Evolutionary conservation across 192 early-diverging fungal species (phyloP), one percentile per base, ranked within the genome.

Genomic region (Coemansia sp.): DNA sequence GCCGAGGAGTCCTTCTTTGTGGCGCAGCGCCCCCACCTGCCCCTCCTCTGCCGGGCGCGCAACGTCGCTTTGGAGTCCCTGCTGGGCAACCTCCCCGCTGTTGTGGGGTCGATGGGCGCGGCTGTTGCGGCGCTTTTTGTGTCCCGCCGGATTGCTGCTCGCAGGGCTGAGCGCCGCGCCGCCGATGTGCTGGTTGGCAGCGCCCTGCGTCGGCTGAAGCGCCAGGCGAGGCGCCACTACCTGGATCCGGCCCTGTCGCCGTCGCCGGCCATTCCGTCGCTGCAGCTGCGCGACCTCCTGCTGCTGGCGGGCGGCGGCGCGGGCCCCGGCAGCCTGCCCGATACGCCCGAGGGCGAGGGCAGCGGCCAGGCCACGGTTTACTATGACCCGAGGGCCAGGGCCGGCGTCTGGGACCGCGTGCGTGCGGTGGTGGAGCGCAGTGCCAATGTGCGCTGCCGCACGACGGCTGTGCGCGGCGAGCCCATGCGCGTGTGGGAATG

Each of bases 401-500:
- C 73, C 25, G 65, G 83, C 26, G 73, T 89, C 23, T 89, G 87
- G 87, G 83, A 86, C 31, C 77, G 85, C 3, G 86, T 87, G 39
- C 75, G 82, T 12, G 48, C 62, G 3, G 75, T 83, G 16, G 85
- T 89, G 1, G 87, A 86, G 64, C 73, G 73, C 23, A 86, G 84
- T 31, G 76, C 86, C 12, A 87, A 86, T 53, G 86, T 89, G 25
- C 86, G 86, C 13, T 83, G 80, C 36, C 66, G 86, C 9, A 80
- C 83, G 9, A 84, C 84, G 14, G 85, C 85, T 2, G 81, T 87
- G 7, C 69, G 79, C 1, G 87, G 87, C 6, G 87, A 89, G 65
- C 82, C 83, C 8, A 83, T 86, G 68, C 82, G 86, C 21, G 84
- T 82, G 34, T 89, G 87, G 87, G 86, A 89, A 52, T 89, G 87